These are phyloP conservation scores for Pseudonectria buxi DNA, from an alignment of 2,329 filamentous ascomycete species.

Conservation along the genomic window DNA sequence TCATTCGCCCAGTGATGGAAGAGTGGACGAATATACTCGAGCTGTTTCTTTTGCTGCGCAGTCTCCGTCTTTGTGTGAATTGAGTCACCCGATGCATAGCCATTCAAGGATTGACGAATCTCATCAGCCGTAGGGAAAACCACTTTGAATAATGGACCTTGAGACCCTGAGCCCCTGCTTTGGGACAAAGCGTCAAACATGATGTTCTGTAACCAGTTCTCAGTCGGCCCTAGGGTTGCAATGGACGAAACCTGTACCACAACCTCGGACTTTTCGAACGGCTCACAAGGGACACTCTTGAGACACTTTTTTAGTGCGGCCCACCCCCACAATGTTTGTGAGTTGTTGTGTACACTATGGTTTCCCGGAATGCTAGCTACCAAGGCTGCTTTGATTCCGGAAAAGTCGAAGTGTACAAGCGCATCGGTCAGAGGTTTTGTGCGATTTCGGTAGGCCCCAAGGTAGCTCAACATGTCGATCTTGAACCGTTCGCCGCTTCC, in stretches of 20 bases:
- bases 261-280: conserved; percentile 38
- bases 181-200: conserved; percentile 46
- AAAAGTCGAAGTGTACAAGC: conserved; percentile 62
- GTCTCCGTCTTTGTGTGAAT: conserved; percentile 78
- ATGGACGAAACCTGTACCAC: conserved; percentile 71
- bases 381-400: conserved; percentile 59
- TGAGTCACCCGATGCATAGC: conserved; percentile 68
- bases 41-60: conserved; percentile 63
- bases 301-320: conserved; percentile 57
- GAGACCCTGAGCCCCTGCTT: conserved; percentile 18
- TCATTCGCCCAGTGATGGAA: conserved; percentile 73
- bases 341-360: conserved; percentile 43
- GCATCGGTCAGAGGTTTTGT: conserved; percentile 48
- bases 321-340: conserved; percentile 70
- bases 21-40: conserved; percentile 62
- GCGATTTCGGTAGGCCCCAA: conserved; percentile 59
- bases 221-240: conserved; percentile 64
- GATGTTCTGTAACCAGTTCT: conserved; percentile 65
- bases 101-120: conserved; percentile 68
- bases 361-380: conserved; percentile 73
- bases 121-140: conserved; percentile 78
- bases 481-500: conserved; percentile 70
- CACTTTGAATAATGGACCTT: conserved; percentile 53
- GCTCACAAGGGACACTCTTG: conserved; percentile 39
- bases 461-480: conserved; percentile 64